Conservation (phyloP, 2,329 filamentous ascomycete species). For the Periconia sp. region DNA sequence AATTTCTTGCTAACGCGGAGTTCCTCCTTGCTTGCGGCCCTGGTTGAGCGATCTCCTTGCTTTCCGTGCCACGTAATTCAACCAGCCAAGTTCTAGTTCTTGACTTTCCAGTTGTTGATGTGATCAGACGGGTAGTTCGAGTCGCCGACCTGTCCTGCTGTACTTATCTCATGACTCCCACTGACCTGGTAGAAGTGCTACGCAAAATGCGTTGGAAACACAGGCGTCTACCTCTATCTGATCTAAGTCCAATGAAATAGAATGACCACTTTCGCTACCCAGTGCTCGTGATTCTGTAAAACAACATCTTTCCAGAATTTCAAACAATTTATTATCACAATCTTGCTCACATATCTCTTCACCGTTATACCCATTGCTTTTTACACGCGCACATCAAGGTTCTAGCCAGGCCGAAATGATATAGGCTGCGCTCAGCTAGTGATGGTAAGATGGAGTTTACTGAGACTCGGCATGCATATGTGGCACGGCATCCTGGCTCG, state of each 20-base stretch:
- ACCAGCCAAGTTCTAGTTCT: too few relatives aligned
- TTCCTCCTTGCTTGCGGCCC: neutral
- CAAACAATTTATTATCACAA: neutral
- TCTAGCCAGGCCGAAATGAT: neutral
- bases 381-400: neutral
- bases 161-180: neutral
- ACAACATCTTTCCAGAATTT: neutral
- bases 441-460: constrained; percentile 33
- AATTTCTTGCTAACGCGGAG: neutral
- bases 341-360: neutral
- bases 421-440: constrained; percentile 13
- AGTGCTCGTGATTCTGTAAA: neutral
- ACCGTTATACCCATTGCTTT: neutral
- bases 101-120: neutral
- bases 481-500: constrained; percentile 33
- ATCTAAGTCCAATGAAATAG: neutral
- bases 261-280: neutral
- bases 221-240: neutral
- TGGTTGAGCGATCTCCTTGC: neutral
- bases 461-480: constrained; percentile 14
- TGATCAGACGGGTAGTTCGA: neutral
- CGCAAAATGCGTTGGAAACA: neutral
- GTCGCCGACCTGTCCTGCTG: neutral
- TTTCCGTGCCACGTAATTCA: neutral
- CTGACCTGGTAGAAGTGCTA: neutral